Conservation (phyloP, 2,329 filamentous ascomycete species). For the Sporothrix globosa region DNA sequence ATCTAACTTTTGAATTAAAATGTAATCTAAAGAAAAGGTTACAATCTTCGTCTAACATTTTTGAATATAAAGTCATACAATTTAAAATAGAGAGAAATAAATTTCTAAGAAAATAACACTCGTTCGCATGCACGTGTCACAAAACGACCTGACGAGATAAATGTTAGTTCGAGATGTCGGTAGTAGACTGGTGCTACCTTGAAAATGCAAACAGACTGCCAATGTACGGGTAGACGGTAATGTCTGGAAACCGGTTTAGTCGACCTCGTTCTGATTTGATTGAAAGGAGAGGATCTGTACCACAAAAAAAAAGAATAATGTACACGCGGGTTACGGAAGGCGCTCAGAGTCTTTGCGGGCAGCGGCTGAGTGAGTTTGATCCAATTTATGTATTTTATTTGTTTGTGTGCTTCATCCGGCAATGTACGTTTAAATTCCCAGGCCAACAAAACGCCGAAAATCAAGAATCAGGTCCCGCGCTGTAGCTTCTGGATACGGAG, state of each 20-base stretch:
- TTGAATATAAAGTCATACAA: too few species aligned
- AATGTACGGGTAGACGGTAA: too few species aligned
- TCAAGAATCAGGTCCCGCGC: constrained; percentile 9
- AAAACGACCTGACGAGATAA: too few species aligned
- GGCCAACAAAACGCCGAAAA: constrained; percentile 23
- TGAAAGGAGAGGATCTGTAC: not conserved
- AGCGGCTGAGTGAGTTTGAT: not conserved
- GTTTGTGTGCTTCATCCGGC: not conserved
- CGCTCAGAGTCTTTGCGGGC: not conserved
- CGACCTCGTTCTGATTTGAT: not conserved
- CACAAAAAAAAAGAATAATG: too few species aligned
- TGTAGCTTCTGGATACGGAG: constrained; percentile 3
- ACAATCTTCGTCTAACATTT: too few species aligned
- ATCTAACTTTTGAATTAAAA: not conserved
- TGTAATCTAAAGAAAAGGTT: not conserved
- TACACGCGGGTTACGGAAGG: not conserved
- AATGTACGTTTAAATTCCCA: constrained; percentile 12
- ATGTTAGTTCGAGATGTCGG: too few species aligned
- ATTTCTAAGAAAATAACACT: too few species aligned
- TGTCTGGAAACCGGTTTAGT: too few species aligned
- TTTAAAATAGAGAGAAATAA: too few species aligned
- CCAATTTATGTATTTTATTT: constrained; percentile 17
- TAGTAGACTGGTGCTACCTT: too few species aligned
- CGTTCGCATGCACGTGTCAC: too few species aligned
- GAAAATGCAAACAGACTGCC: too few species aligned